A percentile compares a stretch with the other conserved stretches of the same genome.
Conservation (phyloP, 129 eudicot genomes). For the Dittrichia graveolens region DNA sequence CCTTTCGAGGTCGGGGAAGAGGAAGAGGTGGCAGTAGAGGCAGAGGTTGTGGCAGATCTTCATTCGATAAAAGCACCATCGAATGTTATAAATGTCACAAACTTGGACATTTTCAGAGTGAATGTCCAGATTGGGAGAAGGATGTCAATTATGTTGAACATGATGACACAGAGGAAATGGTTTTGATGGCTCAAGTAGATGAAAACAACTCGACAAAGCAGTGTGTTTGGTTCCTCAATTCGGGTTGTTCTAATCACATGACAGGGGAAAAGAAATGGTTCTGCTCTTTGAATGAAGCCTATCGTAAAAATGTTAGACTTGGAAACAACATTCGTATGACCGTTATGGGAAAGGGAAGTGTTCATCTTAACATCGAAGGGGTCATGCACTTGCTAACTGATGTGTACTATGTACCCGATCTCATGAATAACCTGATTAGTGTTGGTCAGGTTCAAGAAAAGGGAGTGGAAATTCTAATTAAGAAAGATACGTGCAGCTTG, state of each 20-base stretch:
- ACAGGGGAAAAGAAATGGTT: slow-evolving; percentile 22
- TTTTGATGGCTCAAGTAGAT: not conserved
- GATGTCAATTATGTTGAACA: not conserved
- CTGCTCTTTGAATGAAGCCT: not conserved
- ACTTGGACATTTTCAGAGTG: not conserved
- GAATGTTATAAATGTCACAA: not conserved
- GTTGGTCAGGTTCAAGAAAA: slow-evolving; percentile 13
- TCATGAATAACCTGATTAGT: slow-evolving; percentile 20
- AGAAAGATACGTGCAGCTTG: not conserved
- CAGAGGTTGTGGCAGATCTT: not conserved
- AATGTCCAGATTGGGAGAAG: not conserved
- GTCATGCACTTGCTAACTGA: not conserved
- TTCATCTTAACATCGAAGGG: not conserved
- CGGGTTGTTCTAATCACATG: slow-evolving; percentile 27
- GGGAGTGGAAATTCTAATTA: slow-evolving; percentile 10
- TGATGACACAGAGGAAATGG: not conserved
- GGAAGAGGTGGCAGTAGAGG: not conserved
- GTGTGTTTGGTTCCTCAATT: not conserved
- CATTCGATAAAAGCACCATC: not conserved
- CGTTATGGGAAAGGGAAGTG: slow-evolving; percentile 23
- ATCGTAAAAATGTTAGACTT: slow-evolving; percentile 8
- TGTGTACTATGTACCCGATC: slow-evolving; percentile 23
- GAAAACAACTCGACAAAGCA: not conserved
- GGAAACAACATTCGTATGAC: slow-evolving; percentile 22
- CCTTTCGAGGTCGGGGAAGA: no score